Evolutionary conservation across 805 yeast genomes (phyloP).

Genomic region (Sugiyamaella mastotermitis): DNA sequence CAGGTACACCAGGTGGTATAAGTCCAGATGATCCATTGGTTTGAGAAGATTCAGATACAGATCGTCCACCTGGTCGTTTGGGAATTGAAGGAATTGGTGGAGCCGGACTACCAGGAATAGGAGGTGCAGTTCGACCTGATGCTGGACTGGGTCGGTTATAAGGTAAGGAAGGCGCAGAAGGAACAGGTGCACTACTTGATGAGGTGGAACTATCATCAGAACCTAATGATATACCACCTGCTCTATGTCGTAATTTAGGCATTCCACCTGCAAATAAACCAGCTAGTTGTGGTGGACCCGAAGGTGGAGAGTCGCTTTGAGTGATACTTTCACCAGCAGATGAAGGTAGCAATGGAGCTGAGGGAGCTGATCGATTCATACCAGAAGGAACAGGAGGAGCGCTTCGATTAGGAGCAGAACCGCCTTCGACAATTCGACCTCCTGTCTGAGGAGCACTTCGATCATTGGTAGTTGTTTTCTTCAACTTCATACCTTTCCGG

Average conservation of each 20-base stretch:
- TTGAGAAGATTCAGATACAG: no score
- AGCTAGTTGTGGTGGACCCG: conserved; percentile 38
- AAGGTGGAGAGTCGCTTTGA: conserved; percentile 26
- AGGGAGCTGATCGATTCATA: conserved; percentile 20
- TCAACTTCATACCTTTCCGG: conserved; percentile 57
- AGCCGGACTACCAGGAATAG: background rate
- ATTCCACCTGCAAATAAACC: conserved; percentile 74
- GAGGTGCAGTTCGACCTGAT: background rate
- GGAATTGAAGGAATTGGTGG: conserved; percentile 12
- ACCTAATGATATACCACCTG: conserved; percentile 24
- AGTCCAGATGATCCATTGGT: no score
- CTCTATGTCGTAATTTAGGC: conserved; percentile 57
- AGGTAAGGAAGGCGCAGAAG: conserved; percentile 1
- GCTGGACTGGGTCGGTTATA: background rate
- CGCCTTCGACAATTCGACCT: conserved; percentile 31
- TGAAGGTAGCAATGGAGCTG: no score
- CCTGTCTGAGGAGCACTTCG: conserved; percentile 56
- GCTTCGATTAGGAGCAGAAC: conserved; percentile 11
- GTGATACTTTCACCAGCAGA: conserved; percentile 14
- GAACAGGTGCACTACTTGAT: conserved; percentile 9
- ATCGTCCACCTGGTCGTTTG: background rate
- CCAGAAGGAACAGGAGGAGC: conserved; percentile 23
- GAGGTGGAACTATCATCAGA: conserved; percentile 8
- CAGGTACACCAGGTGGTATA: background rate
- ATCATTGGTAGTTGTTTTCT: conserved; percentile 59